Percentiles rank a stretch among this genome's conserved stretches.
Conservation (phyloP, 352 stramenopile species). For the Phytophthora idaei region DNA sequence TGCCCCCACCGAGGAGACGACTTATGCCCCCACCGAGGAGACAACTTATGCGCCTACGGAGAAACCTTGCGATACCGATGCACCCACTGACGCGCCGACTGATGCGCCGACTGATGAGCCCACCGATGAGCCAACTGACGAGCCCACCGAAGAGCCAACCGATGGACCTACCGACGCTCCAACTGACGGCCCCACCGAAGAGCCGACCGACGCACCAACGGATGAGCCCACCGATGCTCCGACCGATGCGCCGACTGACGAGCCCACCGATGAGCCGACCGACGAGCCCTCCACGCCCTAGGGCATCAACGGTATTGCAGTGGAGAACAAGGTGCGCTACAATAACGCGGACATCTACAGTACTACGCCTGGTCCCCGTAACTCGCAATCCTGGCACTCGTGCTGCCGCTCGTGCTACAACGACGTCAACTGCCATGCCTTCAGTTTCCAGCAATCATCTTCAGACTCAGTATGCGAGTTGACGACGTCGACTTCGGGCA, state of each 20-base stretch:
- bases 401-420: conserved; percentile 6
- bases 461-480: not conserved
- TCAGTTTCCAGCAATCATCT: conserved; percentile 4
- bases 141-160: not conserved
- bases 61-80: not conserved
- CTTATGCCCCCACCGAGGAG: not conserved
- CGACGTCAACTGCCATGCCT: not conserved
- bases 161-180: not conserved
- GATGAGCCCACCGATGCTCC: not conserved
- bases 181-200: not conserved
- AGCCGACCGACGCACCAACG: not conserved
- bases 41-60: not conserved
- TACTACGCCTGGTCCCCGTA: not conserved
- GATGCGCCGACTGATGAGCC: not conserved
- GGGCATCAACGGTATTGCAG: conserved; percentile 6
- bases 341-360: not conserved
- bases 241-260: not conserved
- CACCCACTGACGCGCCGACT: not conserved
- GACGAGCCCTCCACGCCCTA: not conserved
- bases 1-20: not conserved
- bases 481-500: not conserved
- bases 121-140: not conserved
- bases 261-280: not conserved
- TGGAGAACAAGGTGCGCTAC: conserved; percentile 15
- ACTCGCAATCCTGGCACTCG: conserved; percentile 2